A percentile compares a stretch with the other conserved stretches of the same genome.
phyloP scores from a whole-genome alignment of 139 green algal genomes.

The Eudorina sp. region DNA sequence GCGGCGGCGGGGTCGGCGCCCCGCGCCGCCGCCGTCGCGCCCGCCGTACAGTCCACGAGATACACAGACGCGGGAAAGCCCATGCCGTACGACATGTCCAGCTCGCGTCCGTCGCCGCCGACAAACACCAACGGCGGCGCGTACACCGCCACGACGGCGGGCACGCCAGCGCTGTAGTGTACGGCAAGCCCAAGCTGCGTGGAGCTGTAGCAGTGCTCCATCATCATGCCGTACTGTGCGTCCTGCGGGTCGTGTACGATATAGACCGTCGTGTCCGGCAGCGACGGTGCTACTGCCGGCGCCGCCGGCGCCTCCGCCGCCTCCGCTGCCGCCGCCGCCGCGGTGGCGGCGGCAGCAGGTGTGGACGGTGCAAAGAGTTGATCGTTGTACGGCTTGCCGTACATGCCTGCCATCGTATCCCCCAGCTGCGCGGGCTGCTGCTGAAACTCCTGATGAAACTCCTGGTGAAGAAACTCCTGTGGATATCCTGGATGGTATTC shows the following conservation, averaged over 20 bases:
- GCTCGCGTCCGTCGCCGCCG: not conserved
- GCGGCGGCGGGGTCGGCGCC: not conserved
- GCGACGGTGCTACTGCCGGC: no score
- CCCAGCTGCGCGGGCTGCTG: not conserved
- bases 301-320: no score
- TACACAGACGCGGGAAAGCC: not conserved
- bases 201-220: constrained; percentile 4
- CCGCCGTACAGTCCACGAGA: not conserved
- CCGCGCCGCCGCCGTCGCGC: constrained; percentile 15
- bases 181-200: not conserved
- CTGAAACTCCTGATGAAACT: not conserved
- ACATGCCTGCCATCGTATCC: no score
- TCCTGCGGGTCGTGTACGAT: not conserved
- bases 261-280: not conserved
- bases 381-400: no score
- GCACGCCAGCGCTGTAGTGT: not conserved
- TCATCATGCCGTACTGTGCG: not conserved
- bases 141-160: not conserved
- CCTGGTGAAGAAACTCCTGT: not conserved
- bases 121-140: not conserved
- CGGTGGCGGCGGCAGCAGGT: not conserved
- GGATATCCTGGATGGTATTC: not conserved
- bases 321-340: no score
- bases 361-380: not conserved
- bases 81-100: not conserved